Conservation (phyloP, 208 protist genomes). For the Trypanosoma cruzi region DNA sequence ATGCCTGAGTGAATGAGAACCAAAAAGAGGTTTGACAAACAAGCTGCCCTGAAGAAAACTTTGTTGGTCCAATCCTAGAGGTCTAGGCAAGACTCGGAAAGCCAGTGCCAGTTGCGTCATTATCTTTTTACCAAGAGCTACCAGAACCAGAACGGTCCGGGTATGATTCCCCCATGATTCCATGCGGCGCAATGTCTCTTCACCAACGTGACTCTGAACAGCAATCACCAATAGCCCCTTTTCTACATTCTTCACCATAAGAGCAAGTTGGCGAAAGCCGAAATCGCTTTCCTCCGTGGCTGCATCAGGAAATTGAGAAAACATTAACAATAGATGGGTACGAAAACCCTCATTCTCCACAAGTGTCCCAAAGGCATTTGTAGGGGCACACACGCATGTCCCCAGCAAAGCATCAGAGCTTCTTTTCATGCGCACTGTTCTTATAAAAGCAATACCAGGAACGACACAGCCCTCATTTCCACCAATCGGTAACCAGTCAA, state of each 20-base stretch:
- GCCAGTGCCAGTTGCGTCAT: slow-evolving; percentile 55
- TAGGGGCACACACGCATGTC: slow-evolving; percentile 21
- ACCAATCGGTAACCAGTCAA: not conserved
- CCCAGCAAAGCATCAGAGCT: not conserved
- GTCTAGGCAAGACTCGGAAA: slow-evolving; percentile 49
- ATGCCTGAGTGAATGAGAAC: not conserved
- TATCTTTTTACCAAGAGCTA: slow-evolving; percentile 46
- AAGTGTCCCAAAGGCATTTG: slow-evolving; percentile 9
- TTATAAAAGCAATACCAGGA: slow-evolving; percentile 23
- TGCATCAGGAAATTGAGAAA: slow-evolving; percentile 35
- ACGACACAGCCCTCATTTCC: slow-evolving; percentile 22
- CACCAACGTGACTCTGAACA: slow-evolving; percentile 41
- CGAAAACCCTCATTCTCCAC: slow-evolving; percentile 19
- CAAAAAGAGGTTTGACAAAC: slow-evolving; percentile 6
- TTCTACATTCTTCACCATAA: slow-evolving; percentile 17
- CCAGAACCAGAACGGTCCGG: slow-evolving; percentile 48
- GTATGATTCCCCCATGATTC: slow-evolving; percentile 44
- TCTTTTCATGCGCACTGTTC: slow-evolving; percentile 1
- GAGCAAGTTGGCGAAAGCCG: slow-evolving; percentile 11
- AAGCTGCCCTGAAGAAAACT: not conserved
- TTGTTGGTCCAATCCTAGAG: slow-evolving; percentile 2
- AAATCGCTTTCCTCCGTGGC: not conserved
- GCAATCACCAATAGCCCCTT: slow-evolving; percentile 43
- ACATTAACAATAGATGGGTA: slow-evolving; percentile 44
- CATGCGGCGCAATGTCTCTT: slow-evolving; percentile 31